phyloP scores from a whole-genome alignment of 2,329 filamentous ascomycete genomes.

The Fusarium sp. region DNA sequence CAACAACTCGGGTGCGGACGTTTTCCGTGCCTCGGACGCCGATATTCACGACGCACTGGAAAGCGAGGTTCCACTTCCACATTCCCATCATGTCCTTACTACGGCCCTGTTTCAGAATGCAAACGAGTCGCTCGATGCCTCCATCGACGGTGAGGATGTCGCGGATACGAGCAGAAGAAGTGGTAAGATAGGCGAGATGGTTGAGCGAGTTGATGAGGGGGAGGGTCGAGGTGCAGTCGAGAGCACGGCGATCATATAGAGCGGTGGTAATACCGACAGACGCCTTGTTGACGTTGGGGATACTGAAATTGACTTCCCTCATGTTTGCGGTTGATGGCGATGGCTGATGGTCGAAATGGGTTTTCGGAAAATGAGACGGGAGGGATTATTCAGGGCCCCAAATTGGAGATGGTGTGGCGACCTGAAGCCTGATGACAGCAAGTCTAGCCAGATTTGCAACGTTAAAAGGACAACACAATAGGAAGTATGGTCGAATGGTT shows the following conservation, averaged over 20 bases:
- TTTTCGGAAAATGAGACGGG: constrained; percentile 24
- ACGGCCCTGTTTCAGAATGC: constrained; percentile 96
- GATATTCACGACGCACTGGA: constrained; percentile 99
- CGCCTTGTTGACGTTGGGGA: constrained; percentile 99
- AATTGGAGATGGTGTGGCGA: constrained; percentile 44
- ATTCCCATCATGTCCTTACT: constrained; percentile 99
- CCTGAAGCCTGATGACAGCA: constrained; percentile 36
- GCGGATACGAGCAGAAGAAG: constrained; percentile 95
- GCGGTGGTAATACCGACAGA: constrained; percentile 98
- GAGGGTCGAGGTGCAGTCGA: constrained; percentile 97
- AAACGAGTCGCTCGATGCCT: constrained; percentile 94
- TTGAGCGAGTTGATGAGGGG: constrained; percentile 99
- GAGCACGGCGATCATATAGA: constrained; percentile 94
- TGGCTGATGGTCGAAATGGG: constrained; percentile 32
- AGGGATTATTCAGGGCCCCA: constrained; percentile 43
- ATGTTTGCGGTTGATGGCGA: constrained; percentile 70
- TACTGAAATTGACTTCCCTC: constrained; percentile 99
- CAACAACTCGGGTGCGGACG: constrained; percentile 93
- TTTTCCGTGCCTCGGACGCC: constrained; percentile 95
- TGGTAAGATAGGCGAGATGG: constrained; percentile 97
- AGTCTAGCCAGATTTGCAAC: constrained; percentile 34
- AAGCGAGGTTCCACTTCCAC: constrained; percentile 99
- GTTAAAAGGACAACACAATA: constrained; percentile 14
- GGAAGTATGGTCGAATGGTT: constrained; percentile 20
- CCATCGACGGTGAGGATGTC: constrained; percentile 99